Conservation (phyloP, 768 basidiomycete species). For the Russula sp. region DNA sequence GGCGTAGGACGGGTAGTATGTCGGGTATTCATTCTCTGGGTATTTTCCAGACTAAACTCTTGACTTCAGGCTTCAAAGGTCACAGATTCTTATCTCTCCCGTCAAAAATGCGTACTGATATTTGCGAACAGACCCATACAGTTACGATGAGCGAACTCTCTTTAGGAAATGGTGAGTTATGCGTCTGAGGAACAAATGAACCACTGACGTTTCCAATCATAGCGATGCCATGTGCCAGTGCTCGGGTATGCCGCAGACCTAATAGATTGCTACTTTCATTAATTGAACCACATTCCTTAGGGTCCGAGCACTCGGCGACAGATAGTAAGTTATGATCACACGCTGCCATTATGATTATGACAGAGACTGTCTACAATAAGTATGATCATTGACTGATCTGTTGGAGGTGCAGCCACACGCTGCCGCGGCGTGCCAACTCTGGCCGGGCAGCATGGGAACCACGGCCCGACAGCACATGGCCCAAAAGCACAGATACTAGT, state of each 20-base stretch:
- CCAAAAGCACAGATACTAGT: no score
- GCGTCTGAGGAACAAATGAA: not conserved
- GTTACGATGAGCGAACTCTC: conserved; percentile 45
- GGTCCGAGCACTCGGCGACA: conserved; percentile 42
- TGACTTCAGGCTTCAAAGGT: conserved; percentile 49
- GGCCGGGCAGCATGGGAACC: no score
- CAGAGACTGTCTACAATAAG: no score
- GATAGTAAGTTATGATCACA: no score
- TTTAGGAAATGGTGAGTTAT: conserved; percentile 48
- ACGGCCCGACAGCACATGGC: no score
- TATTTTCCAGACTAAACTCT: not conserved
- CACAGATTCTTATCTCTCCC: not conserved
- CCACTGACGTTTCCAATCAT: not conserved
- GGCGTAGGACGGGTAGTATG: conserved; percentile 53
- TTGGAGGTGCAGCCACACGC: no score
- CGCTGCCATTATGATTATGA: no score
- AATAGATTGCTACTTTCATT: not conserved
- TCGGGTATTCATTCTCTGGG: conserved; percentile 10
- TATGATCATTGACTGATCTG: no score
- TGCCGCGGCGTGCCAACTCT: no score
- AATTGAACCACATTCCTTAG: conserved; percentile 28
- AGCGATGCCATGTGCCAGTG: conserved; percentile 55
- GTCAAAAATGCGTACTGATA: not conserved
- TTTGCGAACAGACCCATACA: conserved; percentile 45
- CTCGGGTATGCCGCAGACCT: conserved; percentile 31